Conservation (phyloP, 805 yeast genomes). For the Blastobotrys parvus region DNA sequence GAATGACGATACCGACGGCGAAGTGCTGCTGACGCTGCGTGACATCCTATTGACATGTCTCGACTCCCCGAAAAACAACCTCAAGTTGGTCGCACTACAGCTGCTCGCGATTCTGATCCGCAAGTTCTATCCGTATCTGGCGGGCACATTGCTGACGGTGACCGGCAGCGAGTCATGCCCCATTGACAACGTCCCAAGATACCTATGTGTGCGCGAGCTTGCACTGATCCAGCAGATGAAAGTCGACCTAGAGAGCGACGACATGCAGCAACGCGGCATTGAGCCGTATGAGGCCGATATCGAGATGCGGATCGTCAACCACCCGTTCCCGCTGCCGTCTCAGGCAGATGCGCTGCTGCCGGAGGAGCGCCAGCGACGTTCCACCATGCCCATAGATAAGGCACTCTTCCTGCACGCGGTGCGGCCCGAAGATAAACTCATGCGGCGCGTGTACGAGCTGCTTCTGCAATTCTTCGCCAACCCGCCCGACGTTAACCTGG, state of each 20-base stretch:
- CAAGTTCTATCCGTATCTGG: conserved; percentile 22
- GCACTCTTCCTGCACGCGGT: conserved; percentile 2
- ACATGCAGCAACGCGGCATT: background rate
- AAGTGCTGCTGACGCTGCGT: conserved; percentile 7
- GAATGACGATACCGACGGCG: background rate
- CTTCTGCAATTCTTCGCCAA: conserved; percentile 18
- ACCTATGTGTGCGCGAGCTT: conserved; percentile 2
- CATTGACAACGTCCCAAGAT: background rate
- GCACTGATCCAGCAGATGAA: conserved; percentile 2
- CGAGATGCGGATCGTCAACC: conserved; percentile 6
- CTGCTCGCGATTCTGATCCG: conserved; percentile 18
- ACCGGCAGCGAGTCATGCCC: too few species aligned
- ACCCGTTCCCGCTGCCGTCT: conserved; percentile 6
- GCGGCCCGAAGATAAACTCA: conserved; percentile 5
- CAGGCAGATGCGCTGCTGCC: conserved; percentile 5
- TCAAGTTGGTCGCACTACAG: conserved; percentile 14
- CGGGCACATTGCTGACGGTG: conserved; percentile 6
- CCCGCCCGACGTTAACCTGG: conserved; percentile 21
- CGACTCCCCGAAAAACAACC: conserved; percentile 14
- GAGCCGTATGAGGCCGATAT: conserved; percentile 5
- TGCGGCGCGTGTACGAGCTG: conserved; percentile 2
- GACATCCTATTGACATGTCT: conserved; percentile 15
- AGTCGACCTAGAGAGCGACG: conserved; percentile 3
- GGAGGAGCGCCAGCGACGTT: conserved; percentile 7
- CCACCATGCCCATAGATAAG: background rate